phyloP scores from a whole-genome alignment of 495 filamentous ascomycete species.

The Penicillium riverlandense region DNA sequence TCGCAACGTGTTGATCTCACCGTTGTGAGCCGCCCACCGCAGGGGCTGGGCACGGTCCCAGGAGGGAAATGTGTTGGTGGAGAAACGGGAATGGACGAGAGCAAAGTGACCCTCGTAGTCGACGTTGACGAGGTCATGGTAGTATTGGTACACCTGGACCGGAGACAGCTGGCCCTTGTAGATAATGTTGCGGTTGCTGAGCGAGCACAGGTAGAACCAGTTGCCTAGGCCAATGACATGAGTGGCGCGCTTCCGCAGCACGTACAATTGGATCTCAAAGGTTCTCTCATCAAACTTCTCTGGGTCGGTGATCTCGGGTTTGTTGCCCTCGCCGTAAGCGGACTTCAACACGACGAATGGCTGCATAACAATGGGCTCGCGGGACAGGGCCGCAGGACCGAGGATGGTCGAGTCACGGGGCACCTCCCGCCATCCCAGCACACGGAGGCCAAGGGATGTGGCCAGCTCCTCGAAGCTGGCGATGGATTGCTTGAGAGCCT shows the following conservation, averaged over 20 bases:
- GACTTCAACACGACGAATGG: constrained; percentile 88
- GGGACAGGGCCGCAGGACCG: constrained; percentile 85
- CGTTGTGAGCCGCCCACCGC: constrained; percentile 97
- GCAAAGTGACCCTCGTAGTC: constrained; percentile 98
- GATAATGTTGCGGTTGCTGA: constrained; percentile 98
- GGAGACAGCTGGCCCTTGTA: constrained; percentile 98
- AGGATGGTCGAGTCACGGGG: constrained; percentile 88
- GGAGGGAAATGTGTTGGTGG: constrained; percentile 97
- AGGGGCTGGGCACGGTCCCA: constrained; percentile 98
- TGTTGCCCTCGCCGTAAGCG: constrained; percentile 79
- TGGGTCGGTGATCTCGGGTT: constrained; percentile 71
- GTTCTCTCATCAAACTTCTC: constrained; percentile 74
- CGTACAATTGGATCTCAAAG: constrained; percentile 91
- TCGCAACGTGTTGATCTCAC: constrained; percentile 97
- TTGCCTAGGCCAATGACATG: constrained; percentile 93
- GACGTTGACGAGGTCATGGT: constrained; percentile 93
- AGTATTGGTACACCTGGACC: constrained; percentile 98
- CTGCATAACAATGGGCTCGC: constrained; percentile 91
- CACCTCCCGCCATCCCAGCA: constrained; percentile 95
- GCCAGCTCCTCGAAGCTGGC: constrained; percentile 88
- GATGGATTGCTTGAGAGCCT: constrained; percentile 80
- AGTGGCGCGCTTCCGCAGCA: constrained; percentile 90
- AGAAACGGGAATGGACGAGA: constrained; percentile 95
- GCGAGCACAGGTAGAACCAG: constrained; percentile 98
- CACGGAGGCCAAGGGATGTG: constrained; percentile 75